Base-by-base conservation (phyloP, 495 filamentous ascomycete species). In the Aspergillus steynii region DNA sequence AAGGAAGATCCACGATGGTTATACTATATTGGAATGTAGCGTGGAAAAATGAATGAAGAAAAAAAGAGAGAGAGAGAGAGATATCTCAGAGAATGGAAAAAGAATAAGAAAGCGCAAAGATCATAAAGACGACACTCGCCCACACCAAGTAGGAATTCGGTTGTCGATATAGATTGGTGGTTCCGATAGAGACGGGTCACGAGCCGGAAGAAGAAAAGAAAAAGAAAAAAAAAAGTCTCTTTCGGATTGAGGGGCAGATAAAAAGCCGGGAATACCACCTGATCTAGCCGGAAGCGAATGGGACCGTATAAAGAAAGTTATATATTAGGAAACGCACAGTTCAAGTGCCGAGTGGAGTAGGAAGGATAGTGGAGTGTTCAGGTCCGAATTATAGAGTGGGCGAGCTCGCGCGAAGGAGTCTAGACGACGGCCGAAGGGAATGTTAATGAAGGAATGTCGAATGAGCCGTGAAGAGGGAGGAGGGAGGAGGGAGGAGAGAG, bases 371-470 rank as follows among this genome's bases (percentile, higher is more conserved):
- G 68, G 63, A 68, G 47, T 58, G 51, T 54, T 58, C 37, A 71
- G 71, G 68, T 68, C 67, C 70, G 75, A 74, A 73, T 73, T 75
- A 77, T 73, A 70, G 77, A 71, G 75, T 74, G 74, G 77, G 75
- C 79, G 76, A 80, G 78, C 71, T 76, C 74, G 74, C 74, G 67
- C 71, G 62, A 81, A 82, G 65, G 77, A 80, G 80, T 75, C 77
- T 66, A 55, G 82, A 77, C 76, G 76, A 79, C 75, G 74, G 75
- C 77, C 72, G 68, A 77, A 80, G 60, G 64, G 65, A 65, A 69
- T 61, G 58, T 60, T 51, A 66, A 73, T 74, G 67, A 69, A 64
- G 69, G 69, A 65, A 59, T 65, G 68, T 62, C 37, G 10, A 47
- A 53, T 28, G 31, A 20, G 46, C 51, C 45, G 49, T 54, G 56